Evolutionary conservation across 2,329 filamentous ascomycete species (phyloP).

Genomic region (Pseudodiploospora longispora): DNA sequence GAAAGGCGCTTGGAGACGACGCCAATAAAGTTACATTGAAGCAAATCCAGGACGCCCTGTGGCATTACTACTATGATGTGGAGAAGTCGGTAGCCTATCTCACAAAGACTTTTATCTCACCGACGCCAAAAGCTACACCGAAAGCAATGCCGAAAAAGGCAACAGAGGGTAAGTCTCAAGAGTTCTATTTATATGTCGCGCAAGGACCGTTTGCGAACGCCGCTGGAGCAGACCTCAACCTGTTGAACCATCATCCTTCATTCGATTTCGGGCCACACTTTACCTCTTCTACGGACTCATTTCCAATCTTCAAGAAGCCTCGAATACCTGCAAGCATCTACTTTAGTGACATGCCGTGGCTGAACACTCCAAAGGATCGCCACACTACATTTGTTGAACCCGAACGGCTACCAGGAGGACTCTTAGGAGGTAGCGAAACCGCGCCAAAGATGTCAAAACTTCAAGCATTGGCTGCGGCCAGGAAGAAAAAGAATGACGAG

Average conservation of each 20-base stretch:
- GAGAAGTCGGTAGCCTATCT: constrained; percentile 78
- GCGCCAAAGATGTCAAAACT: constrained; percentile 78
- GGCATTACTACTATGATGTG: constrained; percentile 94
- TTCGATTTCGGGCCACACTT: background rate
- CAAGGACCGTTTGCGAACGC: constrained; percentile 18
- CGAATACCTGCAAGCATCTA: constrained; percentile 40
- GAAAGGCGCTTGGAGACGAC: constrained; percentile 53
- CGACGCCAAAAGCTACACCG: constrained; percentile 28
- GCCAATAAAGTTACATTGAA: constrained; percentile 45
- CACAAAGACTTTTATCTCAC: constrained; percentile 52
- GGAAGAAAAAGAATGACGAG: constrained; percentile 73
- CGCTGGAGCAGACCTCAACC: constrained; percentile 24
- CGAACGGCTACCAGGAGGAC: constrained; percentile 48
- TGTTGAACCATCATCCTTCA: constrained; percentile 7
- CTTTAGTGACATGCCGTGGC: constrained; percentile 83
- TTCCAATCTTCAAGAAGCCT: constrained; percentile 13
- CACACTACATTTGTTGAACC: constrained; percentile 57
- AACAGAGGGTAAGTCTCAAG: constrained; percentile 33
- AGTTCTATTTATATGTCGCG: constrained; percentile 23
- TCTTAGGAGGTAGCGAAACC: constrained; percentile 67
- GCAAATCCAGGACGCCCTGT: constrained; percentile 83
- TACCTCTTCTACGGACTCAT: background rate
- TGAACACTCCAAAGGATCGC: constrained; percentile 59
- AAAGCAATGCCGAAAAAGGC: constrained; percentile 31
- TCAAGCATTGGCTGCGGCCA: constrained; percentile 77